phyloP scores from a whole-genome alignment of 805 yeast species.

The Debaryomyces maramus region DNA sequence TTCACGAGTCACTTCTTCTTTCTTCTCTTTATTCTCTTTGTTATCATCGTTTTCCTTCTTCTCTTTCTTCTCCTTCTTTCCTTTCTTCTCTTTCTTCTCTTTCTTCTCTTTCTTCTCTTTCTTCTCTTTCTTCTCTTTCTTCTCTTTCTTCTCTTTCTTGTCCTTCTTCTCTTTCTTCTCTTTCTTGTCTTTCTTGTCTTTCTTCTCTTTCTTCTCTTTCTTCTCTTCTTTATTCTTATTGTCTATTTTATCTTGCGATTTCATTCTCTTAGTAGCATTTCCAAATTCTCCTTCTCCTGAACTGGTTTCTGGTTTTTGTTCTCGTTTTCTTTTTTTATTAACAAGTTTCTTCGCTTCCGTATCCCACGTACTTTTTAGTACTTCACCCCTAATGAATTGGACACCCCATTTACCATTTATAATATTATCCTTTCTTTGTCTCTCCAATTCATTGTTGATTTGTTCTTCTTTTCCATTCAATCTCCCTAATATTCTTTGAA shows the following conservation, averaged over 20 bases:
- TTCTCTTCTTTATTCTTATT: slow-evolving; percentile 19
- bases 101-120: slow-evolving; percentile 22
- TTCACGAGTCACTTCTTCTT: slow-evolving; percentile 25
- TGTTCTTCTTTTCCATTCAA: slow-evolving; percentile 82
- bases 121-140: slow-evolving; percentile 21
- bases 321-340: slow-evolving; percentile 7
- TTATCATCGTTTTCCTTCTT: slow-evolving; percentile 25
- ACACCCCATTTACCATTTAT: slow-evolving; percentile 89
- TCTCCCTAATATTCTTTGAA: slow-evolving; percentile 86
- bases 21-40: slow-evolving; percentile 22
- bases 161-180: slow-evolving; percentile 23
- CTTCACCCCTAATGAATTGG: slow-evolving; percentile 82
- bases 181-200: slow-evolving; percentile 21
- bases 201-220: slow-evolving; percentile 19
- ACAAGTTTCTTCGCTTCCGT: slow-evolving; percentile 38
- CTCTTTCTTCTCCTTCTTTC: slow-evolving; percentile 17
- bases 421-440: slow-evolving; percentile 65
- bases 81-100: slow-evolving; percentile 19
- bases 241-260: slow-evolving; percentile 18
- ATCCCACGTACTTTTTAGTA: slow-evolving; percentile 82
- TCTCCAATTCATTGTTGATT: slow-evolving; percentile 63
- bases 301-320: slow-evolving; percentile 20
- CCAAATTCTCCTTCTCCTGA: slow-evolving; percentile 22
- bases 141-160: slow-evolving; percentile 18
- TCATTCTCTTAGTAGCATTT: slow-evolving; percentile 17